Evolutionary conservation across 164 flowering plant genomes (phyloP), one percentile per base, ranked within the genome.

Genomic region (Annona squamosa): DNA sequence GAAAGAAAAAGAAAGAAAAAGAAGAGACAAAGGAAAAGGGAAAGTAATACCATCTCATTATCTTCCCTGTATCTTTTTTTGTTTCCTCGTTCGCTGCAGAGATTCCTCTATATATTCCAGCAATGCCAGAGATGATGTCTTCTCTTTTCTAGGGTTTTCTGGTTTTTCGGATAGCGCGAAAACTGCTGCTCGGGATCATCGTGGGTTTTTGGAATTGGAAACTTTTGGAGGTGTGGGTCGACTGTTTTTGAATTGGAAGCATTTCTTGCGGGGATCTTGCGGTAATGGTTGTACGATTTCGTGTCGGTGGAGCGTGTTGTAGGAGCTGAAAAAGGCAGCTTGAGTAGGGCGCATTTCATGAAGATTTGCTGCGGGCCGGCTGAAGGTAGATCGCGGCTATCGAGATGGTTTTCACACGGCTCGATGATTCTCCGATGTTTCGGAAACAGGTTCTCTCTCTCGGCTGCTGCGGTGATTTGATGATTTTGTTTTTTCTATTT

Each of bases 361-460:
- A 65, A 68, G 76, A 46, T 52, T 74, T 56, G 37, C 62, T 43
- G 65, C 52, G 10, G 67, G 63, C 67, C 67, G 41, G 75, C 65
- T 68, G 73, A 75, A 73, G 43, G 46, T 4, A 41, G 44, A 66
- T 57, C 70, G 37, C 61, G 41, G 73, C 61, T 57, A 2, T 74
- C 77, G 85, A 77, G 76, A 95, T 93, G 99, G 96, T 86, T 82
- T 95, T 93, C 82, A 73, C 91, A 7, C 91, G 93, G 83, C 97
- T 95, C 73, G 99, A 95, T 79, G 99, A 95, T 85, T 95, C 99
- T 83, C 99, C 99, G 56, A 95, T 95, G 99, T 95, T 95, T 72
- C 91, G 99, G 78, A 93, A 95, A 79, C 98, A 93, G 94, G 99
- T 93, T 46, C 5, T 62, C 7, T 45, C 17, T 26, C n/a, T n/a